Conservation (phyloP, 257 asterid species). For the Eustoma russellianum region DNA sequence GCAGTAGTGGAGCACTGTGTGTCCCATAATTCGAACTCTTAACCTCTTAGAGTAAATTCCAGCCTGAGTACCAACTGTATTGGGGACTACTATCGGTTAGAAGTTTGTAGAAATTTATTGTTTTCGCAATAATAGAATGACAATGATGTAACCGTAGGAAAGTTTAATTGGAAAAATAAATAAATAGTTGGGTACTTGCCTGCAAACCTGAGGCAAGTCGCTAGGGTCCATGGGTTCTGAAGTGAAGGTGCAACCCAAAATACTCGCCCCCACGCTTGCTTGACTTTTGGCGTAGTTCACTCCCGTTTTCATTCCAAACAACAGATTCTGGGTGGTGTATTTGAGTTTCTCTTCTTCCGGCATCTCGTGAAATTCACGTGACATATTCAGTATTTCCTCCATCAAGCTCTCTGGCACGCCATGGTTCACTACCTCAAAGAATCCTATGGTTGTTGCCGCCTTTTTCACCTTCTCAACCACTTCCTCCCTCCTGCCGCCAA, state of each 20-base stretch:
- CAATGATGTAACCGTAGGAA: too few species aligned
- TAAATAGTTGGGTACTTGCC: too few species aligned
- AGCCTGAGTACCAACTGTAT: too few species aligned
- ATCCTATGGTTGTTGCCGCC: constrained; percentile 12
- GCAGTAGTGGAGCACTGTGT: too few species aligned
- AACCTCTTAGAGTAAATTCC: too few species aligned
- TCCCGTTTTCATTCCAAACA: not conserved
- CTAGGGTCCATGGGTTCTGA: constrained; percentile 11
- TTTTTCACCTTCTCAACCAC: constrained; percentile 6
- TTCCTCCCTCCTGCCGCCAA: constrained; percentile 3
- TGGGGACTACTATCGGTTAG: too few species aligned
- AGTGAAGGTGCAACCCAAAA: not conserved
- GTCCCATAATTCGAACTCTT: too few species aligned
- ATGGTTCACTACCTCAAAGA: constrained; percentile 14
- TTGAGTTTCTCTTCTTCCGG: constrained; percentile 4
- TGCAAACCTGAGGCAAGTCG: constrained; percentile 13
- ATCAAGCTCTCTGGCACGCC: constrained; percentile 4
- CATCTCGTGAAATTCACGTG: constrained; percentile 8
- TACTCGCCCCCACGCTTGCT: too few species aligned
- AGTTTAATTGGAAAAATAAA: too few species aligned
- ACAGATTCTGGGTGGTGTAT: not conserved
- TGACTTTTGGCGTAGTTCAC: not conserved
- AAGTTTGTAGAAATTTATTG: too few species aligned
- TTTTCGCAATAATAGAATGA: too few species aligned
- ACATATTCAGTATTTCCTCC: constrained; percentile 8